Base-by-base conservation (phyloP, 768 basidiomycete genomes). In the Tylopilus plumbeoviolaceoides region DNA sequence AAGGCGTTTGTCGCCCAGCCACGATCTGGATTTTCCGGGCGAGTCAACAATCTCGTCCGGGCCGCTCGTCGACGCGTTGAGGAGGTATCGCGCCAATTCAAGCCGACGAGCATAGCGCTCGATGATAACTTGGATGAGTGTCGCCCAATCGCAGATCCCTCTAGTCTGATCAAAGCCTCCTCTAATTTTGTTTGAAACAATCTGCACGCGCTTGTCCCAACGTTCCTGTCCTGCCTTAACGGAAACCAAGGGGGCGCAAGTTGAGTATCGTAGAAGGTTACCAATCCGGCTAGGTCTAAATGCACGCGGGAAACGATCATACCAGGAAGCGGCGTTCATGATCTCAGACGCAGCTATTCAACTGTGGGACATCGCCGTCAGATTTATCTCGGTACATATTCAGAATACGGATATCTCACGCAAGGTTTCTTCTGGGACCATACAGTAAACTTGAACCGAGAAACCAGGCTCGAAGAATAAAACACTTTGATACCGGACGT, bases 51-150 rank as follows among this genome's bases (percentile, higher is more conserved):
- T 23, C 9, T 51, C 45, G n/a, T 35, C 38, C 9, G 53, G 7
- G 17, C 42, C n/a, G 21, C 21, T 44, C 20, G 57, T 44, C 30
- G 51, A 41, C 5, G 49, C 23, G 25, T 59, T 57, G 12, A 72
- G 53, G 17, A 69, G 55, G 33, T 68, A 54, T 14, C 51, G 53
- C 10, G 60, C 38, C 10, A 60, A 27, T 33, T 72, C 66, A 12
- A 74, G 54, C 5, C 69, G 63, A 25, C 63, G 57, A 2, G 64
- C 65, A 18, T 65, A 71, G 11, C 72, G 70, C 25, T 74, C 58
- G 10, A 63, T 48, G 11, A 71, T 54, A n/a, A 61, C 59, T 15
- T 58, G 67, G 17, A 62, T 49, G 21, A 70, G 50, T 20, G 64
- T 57, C 18, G 25, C 42, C 72, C 72, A 72, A 46, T 72, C 69